phyloP scores from a whole-genome alignment of 345 rosid species.

The Ceriops tagal region DNA sequence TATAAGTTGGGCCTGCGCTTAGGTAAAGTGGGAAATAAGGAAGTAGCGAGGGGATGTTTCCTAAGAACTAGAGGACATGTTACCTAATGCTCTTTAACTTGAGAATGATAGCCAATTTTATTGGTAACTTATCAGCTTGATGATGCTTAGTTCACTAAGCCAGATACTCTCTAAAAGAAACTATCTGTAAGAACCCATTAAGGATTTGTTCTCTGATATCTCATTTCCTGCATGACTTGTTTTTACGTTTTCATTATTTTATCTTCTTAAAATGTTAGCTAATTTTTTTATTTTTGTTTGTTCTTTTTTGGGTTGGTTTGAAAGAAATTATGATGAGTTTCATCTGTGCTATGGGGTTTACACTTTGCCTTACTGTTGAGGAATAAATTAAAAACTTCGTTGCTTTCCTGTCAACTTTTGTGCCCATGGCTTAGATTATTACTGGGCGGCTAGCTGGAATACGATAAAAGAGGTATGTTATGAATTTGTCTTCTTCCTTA shows the following conservation, averaged over 20 bases:
- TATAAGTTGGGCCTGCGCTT: too few relatives aligned
- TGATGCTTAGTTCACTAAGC: too few relatives aligned
- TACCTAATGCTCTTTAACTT: too few relatives aligned
- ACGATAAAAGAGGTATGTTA: slow-evolving; percentile 21
- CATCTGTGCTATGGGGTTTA: slow-evolving; percentile 16
- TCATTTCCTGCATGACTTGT: not conserved
- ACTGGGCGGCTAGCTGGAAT: slow-evolving; percentile 25
- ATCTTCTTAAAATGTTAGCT: not conserved
- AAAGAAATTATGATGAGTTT: slow-evolving; percentile 23
- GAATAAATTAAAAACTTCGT: slow-evolving; percentile 24
- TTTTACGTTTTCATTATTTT: not conserved
- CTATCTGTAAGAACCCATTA: not conserved
- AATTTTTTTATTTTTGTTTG: slow-evolving; percentile 5
- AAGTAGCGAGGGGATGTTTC: too few relatives aligned
- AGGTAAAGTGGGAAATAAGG: too few relatives aligned
- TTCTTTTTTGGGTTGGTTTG: slow-evolving; percentile 2
- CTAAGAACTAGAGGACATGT: too few relatives aligned
- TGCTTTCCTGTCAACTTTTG: slow-evolving; percentile 23
- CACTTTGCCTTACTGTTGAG: slow-evolving; percentile 19
- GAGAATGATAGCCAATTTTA: too few relatives aligned
- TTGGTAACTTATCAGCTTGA: too few relatives aligned
- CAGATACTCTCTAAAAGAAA: too few relatives aligned
- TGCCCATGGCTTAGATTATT: slow-evolving; percentile 18
- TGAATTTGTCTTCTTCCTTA: not conserved
- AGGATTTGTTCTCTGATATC: not conserved